phyloP scores from a whole-genome alignment of 2,329 filamentous ascomycete genomes.

The Rhinocladiella mackenziei region DNA sequence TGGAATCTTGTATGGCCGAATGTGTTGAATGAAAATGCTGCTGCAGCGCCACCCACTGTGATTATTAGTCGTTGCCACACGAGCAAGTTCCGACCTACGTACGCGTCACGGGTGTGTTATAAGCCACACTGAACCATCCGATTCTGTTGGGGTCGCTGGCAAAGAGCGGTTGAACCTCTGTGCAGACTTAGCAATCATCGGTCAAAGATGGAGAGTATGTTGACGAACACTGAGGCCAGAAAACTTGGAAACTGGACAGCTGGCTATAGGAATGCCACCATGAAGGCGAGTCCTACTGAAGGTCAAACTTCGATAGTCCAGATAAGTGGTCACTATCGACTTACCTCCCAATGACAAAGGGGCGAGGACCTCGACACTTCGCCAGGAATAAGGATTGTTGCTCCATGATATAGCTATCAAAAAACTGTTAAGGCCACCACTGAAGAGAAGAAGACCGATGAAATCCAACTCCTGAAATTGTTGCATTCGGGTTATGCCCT shows the following conservation, averaged over 20 bases:
- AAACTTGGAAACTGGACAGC: slow-evolving; percentile 8
- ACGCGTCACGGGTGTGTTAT: background rate
- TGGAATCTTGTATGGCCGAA: no score
- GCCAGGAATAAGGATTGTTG: slow-evolving; percentile 21
- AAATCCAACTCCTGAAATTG: slow-evolving; percentile 22
- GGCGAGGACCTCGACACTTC: slow-evolving; percentile 5
- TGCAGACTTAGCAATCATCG: background rate
- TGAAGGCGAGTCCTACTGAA: background rate
- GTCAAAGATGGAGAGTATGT: background rate
- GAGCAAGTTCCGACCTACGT: no score
- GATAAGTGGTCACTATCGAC: background rate
- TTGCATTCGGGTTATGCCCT: slow-evolving; percentile 16
- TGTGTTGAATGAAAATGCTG: slow-evolving; percentile 4
- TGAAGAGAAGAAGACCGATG: slow-evolving; percentile 20
- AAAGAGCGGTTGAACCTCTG: slow-evolving; percentile 9
- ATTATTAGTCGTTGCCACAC: background rate
- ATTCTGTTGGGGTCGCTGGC: background rate
- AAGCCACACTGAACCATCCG: slow-evolving; percentile 11
- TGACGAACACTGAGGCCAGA: slow-evolving; percentile 12
- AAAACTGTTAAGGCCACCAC: slow-evolving; percentile 20
- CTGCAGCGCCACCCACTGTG: background rate
- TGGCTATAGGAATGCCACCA: slow-evolving; percentile 10
- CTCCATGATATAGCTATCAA: slow-evolving; percentile 21
- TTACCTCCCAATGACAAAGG: slow-evolving; percentile 13
- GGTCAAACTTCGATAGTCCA: background rate